phyloP scores from a whole-genome alignment of 768 basidiomycete species.

The Hirschioporus abietinus region DNA sequence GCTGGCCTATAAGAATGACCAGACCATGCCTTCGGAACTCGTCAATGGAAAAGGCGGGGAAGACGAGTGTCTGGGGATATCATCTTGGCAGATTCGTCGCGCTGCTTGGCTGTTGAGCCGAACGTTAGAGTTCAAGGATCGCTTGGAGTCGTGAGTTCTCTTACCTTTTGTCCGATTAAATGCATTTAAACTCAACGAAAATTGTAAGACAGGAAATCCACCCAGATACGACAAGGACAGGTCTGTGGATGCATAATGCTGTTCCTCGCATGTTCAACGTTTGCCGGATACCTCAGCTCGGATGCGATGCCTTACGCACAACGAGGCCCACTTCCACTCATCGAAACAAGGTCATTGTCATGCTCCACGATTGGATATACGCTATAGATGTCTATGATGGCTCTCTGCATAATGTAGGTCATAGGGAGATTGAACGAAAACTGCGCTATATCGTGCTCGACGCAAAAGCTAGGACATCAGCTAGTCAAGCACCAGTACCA shows the following conservation, averaged over 20 bases:
- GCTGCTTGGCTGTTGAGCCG: conserved; percentile 79
- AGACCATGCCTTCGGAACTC: conserved; percentile 43
- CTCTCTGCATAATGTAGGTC: conserved; percentile 15
- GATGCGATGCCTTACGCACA: conserved; percentile 60
- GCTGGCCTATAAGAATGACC: conserved; percentile 79
- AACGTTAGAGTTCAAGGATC: conserved; percentile 65
- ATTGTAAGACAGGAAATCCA: conserved; percentile 56
- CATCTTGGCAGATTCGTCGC: conserved; percentile 79
- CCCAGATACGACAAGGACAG: conserved; percentile 66
- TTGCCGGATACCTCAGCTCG: conserved; percentile 64
- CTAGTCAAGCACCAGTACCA: conserved; percentile 52
- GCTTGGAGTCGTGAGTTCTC: conserved; percentile 51
- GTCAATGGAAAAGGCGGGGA: conserved; percentile 17
- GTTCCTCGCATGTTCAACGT: conserved; percentile 67
- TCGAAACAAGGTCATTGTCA: conserved; percentile 55
- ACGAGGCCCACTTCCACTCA: conserved; percentile 38
- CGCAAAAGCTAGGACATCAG: conserved; percentile 42
- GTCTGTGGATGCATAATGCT: conserved; percentile 59
- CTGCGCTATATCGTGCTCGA: conserved; percentile 49
- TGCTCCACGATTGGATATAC: conserved; percentile 78
- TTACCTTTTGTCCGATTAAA: conserved; percentile 1
- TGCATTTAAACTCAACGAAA: neutral
- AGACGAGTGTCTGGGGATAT: conserved; percentile 35
- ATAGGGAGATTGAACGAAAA: conserved; percentile 36
- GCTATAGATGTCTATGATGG: conserved; percentile 60